Evolutionary conservation across 2,329 filamentous ascomycete species (phyloP), one percentile per base, ranked within the genome.

Genomic region (Onygenales sp.): DNA sequence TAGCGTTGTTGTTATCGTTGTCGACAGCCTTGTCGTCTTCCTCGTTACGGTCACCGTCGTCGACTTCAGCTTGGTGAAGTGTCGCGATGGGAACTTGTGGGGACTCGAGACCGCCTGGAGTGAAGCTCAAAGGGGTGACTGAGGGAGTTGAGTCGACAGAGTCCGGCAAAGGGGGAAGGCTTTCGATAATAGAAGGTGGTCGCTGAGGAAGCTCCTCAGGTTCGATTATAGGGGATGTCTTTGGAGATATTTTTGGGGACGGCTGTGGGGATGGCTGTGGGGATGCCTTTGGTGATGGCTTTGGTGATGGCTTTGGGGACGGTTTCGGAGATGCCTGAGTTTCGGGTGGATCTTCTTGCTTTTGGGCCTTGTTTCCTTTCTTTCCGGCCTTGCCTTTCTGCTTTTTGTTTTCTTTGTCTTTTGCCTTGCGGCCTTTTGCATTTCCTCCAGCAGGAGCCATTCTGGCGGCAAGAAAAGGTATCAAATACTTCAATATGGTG

Each of bases 161-260:
- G 14, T 56, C 52, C 40, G 54, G 53, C 36, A 55, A 54, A 10
- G 47, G 52, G 42, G 33, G 53, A 45, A 57, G 55, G 27, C 50
- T 62, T 54, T 61, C 55, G 52, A 56, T 60, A 52, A 54, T 61
- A 57, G 52, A 50, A 39, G 43, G 39, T 14, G 34, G n/a, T 13
- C 42, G 44, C 40, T 42, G 31, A 3, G 49, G 49, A 13, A 52
- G 49, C 40, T 58, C 33, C 52, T 58, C 51, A 49, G 21, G 46
- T 43, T 44, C 32, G 54, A 33, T 34, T 34, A 32, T 17, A 32
- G 45, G 52, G 11, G 45, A 43, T 33, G 46, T 17, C 14, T 17
- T 14, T 53, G 11, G 14, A 39, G 17, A 14, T 14, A 27, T 34
- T 34, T 42, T 33, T 36, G 45, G 52, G 11, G 45, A 43, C 17